Evolutionary conservation across 805 yeast genomes (phyloP).

Genomic region (Wickerhamiella musiphila): DNA sequence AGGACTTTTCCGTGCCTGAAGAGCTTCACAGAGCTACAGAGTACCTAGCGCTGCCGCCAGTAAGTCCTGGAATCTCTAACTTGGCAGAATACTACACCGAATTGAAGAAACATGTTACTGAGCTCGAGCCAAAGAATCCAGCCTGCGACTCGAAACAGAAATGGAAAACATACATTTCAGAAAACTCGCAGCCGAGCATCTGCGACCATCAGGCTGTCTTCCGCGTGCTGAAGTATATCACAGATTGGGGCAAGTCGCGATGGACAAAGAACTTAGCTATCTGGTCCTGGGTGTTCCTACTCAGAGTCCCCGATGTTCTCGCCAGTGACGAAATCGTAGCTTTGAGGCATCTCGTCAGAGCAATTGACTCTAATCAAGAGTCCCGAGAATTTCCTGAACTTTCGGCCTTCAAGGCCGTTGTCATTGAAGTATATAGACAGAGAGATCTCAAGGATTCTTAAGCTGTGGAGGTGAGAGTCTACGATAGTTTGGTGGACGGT

Average conservation of each 20-base stretch:
- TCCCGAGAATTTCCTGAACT: too few species aligned
- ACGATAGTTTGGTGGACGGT: too few species aligned
- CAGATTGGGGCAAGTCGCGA: constrained; percentile 26
- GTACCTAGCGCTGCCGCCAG: too few species aligned
- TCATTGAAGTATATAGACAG: constrained; percentile 12
- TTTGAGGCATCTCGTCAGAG: constrained; percentile 25
- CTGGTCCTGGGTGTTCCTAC: constrained; percentile 29
- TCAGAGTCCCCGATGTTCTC: constrained; percentile 25
- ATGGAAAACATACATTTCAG: constrained; percentile 28
- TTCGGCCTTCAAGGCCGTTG: constrained; percentile 7
- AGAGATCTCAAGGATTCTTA: too few species aligned
- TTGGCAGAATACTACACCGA: too few species aligned
- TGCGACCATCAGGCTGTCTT: constrained; percentile 24
- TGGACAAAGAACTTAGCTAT: constrained; percentile 16
- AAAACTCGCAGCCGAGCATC: constrained; percentile 21
- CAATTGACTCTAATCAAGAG: not conserved
- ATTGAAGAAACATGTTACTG: too few species aligned
- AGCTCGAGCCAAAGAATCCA: not conserved
- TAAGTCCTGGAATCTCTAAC: too few species aligned
- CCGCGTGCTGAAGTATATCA: constrained; percentile 26
- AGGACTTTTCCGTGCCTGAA: too few species aligned
- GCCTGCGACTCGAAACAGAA: constrained; percentile 10
- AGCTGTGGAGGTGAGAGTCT: too few species aligned
- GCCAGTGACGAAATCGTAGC: constrained; percentile 25
- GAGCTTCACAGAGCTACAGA: too few species aligned